A percentile compares a stretch with the other conserved stretches of the same genome.
Conservation (phyloP, 768 basidiomycete genomes). For the Pleurotus platypus region DNA sequence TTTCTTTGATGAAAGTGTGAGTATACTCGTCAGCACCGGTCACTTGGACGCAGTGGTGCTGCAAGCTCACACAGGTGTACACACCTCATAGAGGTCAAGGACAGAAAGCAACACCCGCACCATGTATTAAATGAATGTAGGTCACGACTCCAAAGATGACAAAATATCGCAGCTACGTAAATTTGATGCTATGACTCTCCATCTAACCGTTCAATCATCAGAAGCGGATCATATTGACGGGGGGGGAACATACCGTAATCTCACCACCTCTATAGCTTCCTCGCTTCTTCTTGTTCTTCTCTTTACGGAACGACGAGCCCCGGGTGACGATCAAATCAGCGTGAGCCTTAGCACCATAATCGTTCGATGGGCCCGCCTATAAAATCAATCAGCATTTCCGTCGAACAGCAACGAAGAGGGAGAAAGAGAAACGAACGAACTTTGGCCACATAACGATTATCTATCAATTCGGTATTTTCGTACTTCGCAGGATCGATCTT, state of each 20-base stretch:
- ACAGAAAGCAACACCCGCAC: too few species aligned
- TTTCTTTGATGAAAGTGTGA: too few species aligned
- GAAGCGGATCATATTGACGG: neutral
- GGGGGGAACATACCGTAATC: slow-evolving; percentile 68
- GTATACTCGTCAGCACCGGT: too few species aligned
- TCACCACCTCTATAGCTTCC: slow-evolving; percentile 93
- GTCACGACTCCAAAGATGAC: neutral
- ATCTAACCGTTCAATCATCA: slow-evolving; percentile 42
- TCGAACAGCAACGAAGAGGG: neutral
- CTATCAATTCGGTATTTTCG: slow-evolving; percentile 29
- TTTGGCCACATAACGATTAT: slow-evolving; percentile 82
- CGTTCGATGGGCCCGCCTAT: slow-evolving; percentile 62
- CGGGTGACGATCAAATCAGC: slow-evolving; percentile 89
- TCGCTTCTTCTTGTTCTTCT: slow-evolving; percentile 99
- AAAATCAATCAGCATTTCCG: neutral
- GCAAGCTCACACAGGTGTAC: too few species aligned
- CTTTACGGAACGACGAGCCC: slow-evolving; percentile 94
- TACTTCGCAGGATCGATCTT: slow-evolving; percentile 70
- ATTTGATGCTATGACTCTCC: slow-evolving; percentile 86
- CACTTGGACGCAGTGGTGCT: too few species aligned
- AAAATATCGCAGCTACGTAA: slow-evolving; percentile 24
- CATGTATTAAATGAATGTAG: neutral
- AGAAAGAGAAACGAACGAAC: slow-evolving; percentile 34
- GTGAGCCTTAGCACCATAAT: slow-evolving; percentile 86
- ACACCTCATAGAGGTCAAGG: too few species aligned